Percentiles rank a stretch among this genome's conserved stretches.
These are phyloP conservation scores for Penicillium coffeae DNA, from an alignment of 495 filamentous ascomycete genomes.

Conservation along the genomic window DNA sequence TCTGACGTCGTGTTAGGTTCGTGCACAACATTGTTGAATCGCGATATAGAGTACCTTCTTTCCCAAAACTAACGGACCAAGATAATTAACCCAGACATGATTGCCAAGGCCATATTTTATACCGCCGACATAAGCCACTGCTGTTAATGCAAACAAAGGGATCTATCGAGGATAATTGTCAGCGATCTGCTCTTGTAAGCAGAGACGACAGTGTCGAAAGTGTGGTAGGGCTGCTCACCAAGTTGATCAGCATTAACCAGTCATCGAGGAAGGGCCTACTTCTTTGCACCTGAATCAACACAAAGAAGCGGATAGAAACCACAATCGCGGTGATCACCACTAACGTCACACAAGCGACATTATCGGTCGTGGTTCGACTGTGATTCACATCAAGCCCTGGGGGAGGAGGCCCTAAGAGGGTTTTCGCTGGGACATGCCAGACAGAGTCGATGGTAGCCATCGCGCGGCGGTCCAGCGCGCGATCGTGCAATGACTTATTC, in stretches of 20 bases:
- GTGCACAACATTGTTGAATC: too few species aligned
- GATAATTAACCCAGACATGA: constrained; percentile 13
- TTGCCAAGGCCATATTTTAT: constrained; percentile 13
- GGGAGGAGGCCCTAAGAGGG: neutral
- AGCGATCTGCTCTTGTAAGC: neutral
- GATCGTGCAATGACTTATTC: neutral
- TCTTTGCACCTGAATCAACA: neutral
- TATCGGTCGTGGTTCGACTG: neutral
- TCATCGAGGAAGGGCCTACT: neutral
- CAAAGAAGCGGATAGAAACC: neutral
- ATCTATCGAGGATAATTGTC: neutral
- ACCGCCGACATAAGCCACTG: constrained; percentile 2
- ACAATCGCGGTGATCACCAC: neutral
- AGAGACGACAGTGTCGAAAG: neutral
- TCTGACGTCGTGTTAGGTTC: constrained; percentile 2
- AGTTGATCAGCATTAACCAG: neutral
- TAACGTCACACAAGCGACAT: neutral
- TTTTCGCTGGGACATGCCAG: neutral
- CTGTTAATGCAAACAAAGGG: neutral
- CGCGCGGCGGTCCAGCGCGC: neutral
- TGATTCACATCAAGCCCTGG: neutral
- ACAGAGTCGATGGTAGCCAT: neutral
- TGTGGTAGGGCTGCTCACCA: neutral
- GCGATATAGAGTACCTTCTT: too few species aligned
- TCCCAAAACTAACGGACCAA: constrained; percentile 6